phyloP scores from a whole-genome alignment of 805 yeast genomes.

The Lachancea dasiensis region DNA sequence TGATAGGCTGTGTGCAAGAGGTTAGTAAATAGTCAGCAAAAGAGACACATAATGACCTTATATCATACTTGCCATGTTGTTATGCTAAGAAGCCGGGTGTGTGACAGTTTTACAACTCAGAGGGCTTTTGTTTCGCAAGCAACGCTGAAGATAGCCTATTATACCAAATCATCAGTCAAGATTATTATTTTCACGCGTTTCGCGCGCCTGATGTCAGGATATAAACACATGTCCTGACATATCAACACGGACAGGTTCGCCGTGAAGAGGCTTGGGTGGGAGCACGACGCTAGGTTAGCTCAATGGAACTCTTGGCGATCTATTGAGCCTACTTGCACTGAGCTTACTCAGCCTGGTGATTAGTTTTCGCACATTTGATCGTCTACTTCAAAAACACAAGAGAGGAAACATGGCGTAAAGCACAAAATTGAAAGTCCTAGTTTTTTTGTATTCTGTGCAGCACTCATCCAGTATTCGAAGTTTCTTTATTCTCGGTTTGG shows the following conservation, averaged over 20 bases:
- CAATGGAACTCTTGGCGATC: neutral
- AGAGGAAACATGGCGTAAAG: too few relatives aligned
- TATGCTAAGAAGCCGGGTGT: too few relatives aligned
- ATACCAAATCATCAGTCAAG: too few relatives aligned
- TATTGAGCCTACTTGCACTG: too few relatives aligned
- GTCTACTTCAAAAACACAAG: too few relatives aligned
- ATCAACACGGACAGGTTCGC: neutral
- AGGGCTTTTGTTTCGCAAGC: too few relatives aligned
- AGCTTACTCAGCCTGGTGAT: too few relatives aligned
- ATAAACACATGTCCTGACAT: neutral
- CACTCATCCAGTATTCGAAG: neutral
- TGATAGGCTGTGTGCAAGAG: conserved; percentile 20
- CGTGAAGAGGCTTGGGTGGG: neutral
- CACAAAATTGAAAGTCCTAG: too few relatives aligned
- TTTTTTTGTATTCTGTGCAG: neutral
- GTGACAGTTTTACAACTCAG: too few relatives aligned
- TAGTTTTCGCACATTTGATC: too few relatives aligned
- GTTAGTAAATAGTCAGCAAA: conserved; percentile 1
- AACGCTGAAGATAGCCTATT: neutral
- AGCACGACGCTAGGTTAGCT: neutral
- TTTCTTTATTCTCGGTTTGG: neutral
- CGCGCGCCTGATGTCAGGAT: too few relatives aligned
- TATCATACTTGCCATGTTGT: conserved; percentile 8
- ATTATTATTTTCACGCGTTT: conserved; percentile 3
- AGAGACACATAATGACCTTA: neutral